These are phyloP conservation scores for Penicillium lividum DNA, from an alignment of 495 filamentous ascomycete species.

Conservation along the genomic window DNA sequence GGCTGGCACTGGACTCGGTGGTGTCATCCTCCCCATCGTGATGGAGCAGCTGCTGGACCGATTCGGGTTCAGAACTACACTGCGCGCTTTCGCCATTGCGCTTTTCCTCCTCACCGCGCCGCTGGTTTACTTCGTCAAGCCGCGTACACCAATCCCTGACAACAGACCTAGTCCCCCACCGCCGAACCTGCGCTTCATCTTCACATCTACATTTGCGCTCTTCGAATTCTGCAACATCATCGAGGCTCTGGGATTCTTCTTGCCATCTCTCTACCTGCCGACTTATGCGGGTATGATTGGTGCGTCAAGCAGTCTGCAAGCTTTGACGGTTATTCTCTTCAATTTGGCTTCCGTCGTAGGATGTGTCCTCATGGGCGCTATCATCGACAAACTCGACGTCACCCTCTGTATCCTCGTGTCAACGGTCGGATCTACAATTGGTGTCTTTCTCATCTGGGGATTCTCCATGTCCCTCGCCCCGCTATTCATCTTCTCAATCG, in stretches of 20 bases:
- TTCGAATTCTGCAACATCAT: constrained; percentile 54
- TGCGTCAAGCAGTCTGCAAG: constrained; percentile 29
- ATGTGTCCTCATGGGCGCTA: constrained; percentile 53
- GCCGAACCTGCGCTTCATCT: constrained; percentile 43
- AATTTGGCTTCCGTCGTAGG: constrained; percentile 55
- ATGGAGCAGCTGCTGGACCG: constrained; percentile 46
- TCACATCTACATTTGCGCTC: constrained; percentile 44
- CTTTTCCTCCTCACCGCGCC: constrained; percentile 49
- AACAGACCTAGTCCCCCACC: constrained; percentile 1
- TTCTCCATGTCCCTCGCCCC: constrained; percentile 51
- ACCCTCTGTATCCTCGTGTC: constrained; percentile 56
- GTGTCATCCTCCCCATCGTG: constrained; percentile 48
- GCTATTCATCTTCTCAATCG: constrained; percentile 57
- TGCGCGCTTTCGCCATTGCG: constrained; percentile 46
- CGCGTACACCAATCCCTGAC: constrained; percentile 3
- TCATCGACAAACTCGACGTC: constrained; percentile 57
- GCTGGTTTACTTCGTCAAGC: constrained; percentile 52
- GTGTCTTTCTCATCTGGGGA: constrained; percentile 66
- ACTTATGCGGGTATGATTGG: constrained; percentile 50
- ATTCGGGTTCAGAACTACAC: constrained; percentile 54
- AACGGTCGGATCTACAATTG: constrained; percentile 50
- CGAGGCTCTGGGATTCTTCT: constrained; percentile 60
- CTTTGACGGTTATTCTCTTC: constrained; percentile 49
- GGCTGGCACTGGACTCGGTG: constrained; percentile 41
- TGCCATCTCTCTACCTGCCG: constrained; percentile 60